Conservation (phyloP, 169 alveolate species). For the Condylostoma magnum region DNA sequence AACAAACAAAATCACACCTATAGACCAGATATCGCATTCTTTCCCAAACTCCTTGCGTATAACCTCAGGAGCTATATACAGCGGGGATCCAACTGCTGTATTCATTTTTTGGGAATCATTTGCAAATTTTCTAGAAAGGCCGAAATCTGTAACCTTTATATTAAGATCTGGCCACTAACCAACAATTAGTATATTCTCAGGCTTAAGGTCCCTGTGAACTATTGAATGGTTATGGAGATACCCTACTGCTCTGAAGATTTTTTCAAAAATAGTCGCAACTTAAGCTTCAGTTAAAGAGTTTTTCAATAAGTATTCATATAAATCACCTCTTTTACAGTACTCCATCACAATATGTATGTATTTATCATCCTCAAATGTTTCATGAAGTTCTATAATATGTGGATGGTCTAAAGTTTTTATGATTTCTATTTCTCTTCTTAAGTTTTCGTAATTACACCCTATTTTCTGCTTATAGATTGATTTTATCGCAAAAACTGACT, state of each 20-base stretch:
- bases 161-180: not conserved
- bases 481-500: no score
- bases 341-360: no score
- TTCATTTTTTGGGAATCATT: not conserved
- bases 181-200: constrained; percentile 26
- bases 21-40: constrained; percentile 32
- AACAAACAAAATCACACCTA: constrained; percentile 19
- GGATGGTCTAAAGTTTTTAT: no score
- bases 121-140: constrained; percentile 19
- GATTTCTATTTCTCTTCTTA: no score
- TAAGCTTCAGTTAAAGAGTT: not conserved
- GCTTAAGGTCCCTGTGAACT: constrained; percentile 27
- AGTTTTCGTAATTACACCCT: no score
- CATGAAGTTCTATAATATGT: no score
- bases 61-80: constrained; percentile 37
- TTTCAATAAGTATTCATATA: constrained; percentile 13
- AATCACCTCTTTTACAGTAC: constrained; percentile 28
- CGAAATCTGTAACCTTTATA: constrained; percentile 10
- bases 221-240: not conserved
- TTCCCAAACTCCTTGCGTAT: constrained; percentile 3
- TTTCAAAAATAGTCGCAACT: not conserved
- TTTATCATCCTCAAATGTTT: no score
- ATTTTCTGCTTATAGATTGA: no score
- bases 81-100: constrained; percentile 27
- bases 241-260: not conserved